Percentiles rank a stretch among this genome's conserved stretches.
Evolutionary conservation across 2,329 filamentous ascomycete genomes (phyloP).

Genomic region (Stagonosporopsis chrysanthemi): DNA sequence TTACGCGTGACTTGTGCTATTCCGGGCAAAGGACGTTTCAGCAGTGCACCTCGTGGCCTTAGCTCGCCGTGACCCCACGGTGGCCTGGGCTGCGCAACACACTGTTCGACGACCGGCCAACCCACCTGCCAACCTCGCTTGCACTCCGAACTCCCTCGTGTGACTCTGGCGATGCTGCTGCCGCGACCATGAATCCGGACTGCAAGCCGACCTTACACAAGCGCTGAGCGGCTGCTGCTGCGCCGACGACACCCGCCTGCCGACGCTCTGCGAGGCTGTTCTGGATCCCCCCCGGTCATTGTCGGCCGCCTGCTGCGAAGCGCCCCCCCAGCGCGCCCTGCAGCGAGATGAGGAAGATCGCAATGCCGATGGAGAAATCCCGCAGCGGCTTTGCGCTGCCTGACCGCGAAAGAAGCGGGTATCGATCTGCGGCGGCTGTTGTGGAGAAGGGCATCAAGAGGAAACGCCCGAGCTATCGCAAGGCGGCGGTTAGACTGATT

Average conservation of each 20-base stretch:
- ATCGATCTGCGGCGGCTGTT: conserved; percentile 22
- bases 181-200: conserved; percentile 15
- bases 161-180: conserved; percentile 15
- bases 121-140: conserved; percentile 21
- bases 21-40: conserved; percentile 17
- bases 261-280: conserved; percentile 7
- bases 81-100: conserved; percentile 13
- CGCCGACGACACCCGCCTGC: conserved; percentile 5
- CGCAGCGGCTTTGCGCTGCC: conserved; percentile 30
- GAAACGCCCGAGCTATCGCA: conserved; percentile 43
- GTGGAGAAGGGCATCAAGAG: conserved; percentile 28
- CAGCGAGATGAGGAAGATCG: conserved; percentile 19
- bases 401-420: conserved; percentile 28
- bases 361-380: conserved; percentile 34
- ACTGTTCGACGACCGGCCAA: conserved; percentile 15
- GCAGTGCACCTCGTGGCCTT: conserved; percentile 17
- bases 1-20: conserved; percentile 7
- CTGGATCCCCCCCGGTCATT: conserved; percentile 13
- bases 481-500: conserved; percentile 42
- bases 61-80: conserved; percentile 7
- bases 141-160: conserved; percentile 8
- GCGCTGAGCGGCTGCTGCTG: conserved; percentile 17
- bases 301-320: conserved; percentile 18
- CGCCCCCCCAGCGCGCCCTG: not conserved
- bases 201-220: conserved; percentile 14